Evolutionary conservation across 805 yeast species (phyloP), one percentile per base, ranked within the genome.

Genomic region (Ogataea populi-albae): DNA sequence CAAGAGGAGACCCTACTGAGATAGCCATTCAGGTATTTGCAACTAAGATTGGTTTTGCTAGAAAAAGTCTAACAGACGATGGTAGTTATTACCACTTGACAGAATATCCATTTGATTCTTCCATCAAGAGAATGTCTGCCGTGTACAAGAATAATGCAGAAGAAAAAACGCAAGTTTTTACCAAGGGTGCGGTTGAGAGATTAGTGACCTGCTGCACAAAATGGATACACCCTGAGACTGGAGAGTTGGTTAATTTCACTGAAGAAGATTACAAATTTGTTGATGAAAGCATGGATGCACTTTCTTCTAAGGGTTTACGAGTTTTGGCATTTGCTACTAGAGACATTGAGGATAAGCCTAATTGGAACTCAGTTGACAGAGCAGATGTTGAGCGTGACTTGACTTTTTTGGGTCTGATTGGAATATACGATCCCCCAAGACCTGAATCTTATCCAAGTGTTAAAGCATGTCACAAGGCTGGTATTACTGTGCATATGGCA

Each of bases 1-100:
- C 87, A 7, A 81, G 79, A 54, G 95, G 95, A 41, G 95, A 86
- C 55, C 91, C 95, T 26, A 86, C 95, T 3, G 95, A 86, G 62
- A 79, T 83, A 51, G 94, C 95, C 3, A 81, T 86, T 43, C 91
- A 85, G 52, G 91, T 86, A 1, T 84, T 82, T 53, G 73, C 80
- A 16, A 62, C 78, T 9, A 73, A 88, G 50, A 62, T 81, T 42
- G 71, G 69, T 20, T 66, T 61, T 42, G 69, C 71, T 16, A 69
- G 84, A 49, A 64, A 65, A 10, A 47, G 47, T 7, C 54, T 71
- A 43, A 64, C 71, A 9, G 67, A 68, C 20, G 71, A 64, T 2
- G 60, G 55, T 5, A 32, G 48, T 12, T 68, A 55, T 43, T 50
- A 55, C n/a, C 79, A 76, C 47, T 37, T 78, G 18, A 72, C 71